Base-by-base conservation (phyloP, 176 grass and related monocot species). In the Cymbopogon citratus region DNA sequence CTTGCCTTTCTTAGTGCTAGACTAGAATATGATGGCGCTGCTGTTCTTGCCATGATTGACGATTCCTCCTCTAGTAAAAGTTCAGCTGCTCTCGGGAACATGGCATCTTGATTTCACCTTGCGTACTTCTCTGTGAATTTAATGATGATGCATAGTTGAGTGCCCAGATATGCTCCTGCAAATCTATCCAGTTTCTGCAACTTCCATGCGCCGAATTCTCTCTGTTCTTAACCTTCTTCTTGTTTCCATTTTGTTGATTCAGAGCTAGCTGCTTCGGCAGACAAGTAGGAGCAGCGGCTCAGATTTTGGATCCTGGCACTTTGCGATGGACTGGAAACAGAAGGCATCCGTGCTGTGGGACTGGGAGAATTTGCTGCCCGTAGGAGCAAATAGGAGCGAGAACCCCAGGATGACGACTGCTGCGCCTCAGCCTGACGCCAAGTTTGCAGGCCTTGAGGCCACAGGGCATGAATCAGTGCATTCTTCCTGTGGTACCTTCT, bases 301-400 rank as follows among this genome's bases (percentile, higher is more conserved):
- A 45, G 61, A 69, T 69, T 54, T 83, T 63, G 15, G 9, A 8
- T 68, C 69, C 61, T 74, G 45, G 41, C 45, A 90, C 1, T 91
- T 87, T 27, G 77, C 73, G 77, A 87, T 91, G 89, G 89, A 91
- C 66, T 91, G 89, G 85, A 91, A 61, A 48, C 89, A 81, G 38
- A 91, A 77, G 89, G 76, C 77, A 12, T 67, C 81, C 0, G 29
- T 85, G 46, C 15, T 87, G 45, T 91, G 89, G 89, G 89, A 91
- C 46, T 91, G 89, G 89, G 89, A 81, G 27, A 85, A 87, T 67
- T 73, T 81, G 12, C 76, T 28, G 0, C 65, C 38, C 2, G 18
- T 87, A 65, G 81, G 85, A 3, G 12, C 51, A 10, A 86, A 26
- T 14, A 11, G 36, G 3, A 46, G 26, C 36, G 85, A 87, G 6